phyloP scores from a whole-genome alignment of 176 grass and related monocot species.

The Musa beccarii region DNA sequence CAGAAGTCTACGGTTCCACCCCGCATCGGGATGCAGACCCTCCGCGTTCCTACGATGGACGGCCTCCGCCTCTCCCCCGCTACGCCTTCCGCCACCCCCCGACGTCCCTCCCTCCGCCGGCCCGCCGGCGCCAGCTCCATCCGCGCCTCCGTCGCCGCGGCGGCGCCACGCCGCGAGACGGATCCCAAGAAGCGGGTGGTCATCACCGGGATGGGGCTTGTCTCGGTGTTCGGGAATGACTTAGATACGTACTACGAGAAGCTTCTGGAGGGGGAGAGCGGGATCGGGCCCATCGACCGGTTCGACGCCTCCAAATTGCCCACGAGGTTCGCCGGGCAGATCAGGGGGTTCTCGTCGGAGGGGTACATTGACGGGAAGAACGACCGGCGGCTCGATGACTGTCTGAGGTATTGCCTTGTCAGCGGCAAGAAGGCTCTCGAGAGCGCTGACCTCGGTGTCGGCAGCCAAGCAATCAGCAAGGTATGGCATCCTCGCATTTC shows the following conservation, averaged over 20 bases:
- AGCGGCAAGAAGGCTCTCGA: constrained; percentile 45
- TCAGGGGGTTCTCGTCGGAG: constrained; percentile 29
- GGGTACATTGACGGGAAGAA: constrained; percentile 34
- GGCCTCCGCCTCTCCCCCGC: constrained; percentile 14
- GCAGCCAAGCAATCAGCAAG: constrained; percentile 25
- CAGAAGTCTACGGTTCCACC: neutral
- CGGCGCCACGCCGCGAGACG: constrained; percentile 25
- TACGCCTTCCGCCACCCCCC: neutral
- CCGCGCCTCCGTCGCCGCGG: neutral
- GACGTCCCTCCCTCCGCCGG: neutral
- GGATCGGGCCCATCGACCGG: constrained; percentile 25
- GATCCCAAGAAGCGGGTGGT: constrained; percentile 45
- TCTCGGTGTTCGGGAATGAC: constrained; percentile 47
- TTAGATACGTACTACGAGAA: constrained; percentile 27
- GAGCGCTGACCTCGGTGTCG: constrained; percentile 27
- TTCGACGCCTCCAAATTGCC: constrained; percentile 24
- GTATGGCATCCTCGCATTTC: constrained; percentile 11
- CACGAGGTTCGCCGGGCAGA: constrained; percentile 36
- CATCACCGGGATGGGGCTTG: constrained; percentile 44
- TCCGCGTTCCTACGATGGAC: constrained; percentile 2
- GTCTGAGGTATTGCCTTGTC: constrained; percentile 39
- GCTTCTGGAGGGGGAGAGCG: constrained; percentile 32
- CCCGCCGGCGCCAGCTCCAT: neutral
- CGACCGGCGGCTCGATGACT: constrained; percentile 35
- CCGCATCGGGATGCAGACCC: neutral